phyloP scores from a whole-genome alignment of 225 moss, liverwort and hornwort species.

The Sphagnum contortum region DNA sequence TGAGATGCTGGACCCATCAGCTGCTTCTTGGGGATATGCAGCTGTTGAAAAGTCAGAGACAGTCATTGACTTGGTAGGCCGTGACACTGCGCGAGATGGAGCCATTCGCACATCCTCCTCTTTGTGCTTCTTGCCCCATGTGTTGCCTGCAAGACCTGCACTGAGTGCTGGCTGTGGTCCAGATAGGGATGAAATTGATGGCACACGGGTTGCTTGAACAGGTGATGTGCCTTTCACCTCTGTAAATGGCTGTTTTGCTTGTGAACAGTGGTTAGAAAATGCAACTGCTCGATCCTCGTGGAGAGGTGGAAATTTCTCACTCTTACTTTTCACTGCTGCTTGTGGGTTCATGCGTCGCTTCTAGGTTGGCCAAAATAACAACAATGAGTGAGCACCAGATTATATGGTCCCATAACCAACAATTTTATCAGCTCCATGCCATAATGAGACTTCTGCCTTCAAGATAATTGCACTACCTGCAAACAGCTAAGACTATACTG shows the following conservation, averaged over 20 bases:
- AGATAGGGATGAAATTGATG: conserved; percentile 67
- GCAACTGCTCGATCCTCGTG: conserved; percentile 88
- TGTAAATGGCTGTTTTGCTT: conserved; percentile 56
- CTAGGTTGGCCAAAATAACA: conserved; percentile 17
- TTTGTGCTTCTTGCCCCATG: conserved; percentile 60
- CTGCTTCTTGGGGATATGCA: conserved; percentile 28
- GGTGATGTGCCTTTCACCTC: conserved; percentile 89
- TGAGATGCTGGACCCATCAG: conserved; percentile 54
- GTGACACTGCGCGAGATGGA: conserved; percentile 47
- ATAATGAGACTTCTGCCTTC: too few relatives aligned
- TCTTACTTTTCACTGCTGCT: conserved; percentile 84
- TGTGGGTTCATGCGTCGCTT: conserved; percentile 65
- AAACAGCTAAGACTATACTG: too few relatives aligned
- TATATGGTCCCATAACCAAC: too few relatives aligned
- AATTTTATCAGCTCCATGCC: too few relatives aligned
- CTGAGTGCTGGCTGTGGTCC: conserved; percentile 86
- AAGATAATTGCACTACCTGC: too few relatives aligned
- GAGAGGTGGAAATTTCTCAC: conserved; percentile 91
- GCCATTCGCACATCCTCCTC: conserved; percentile 84
- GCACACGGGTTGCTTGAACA: conserved; percentile 41
- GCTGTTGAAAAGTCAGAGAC: conserved; percentile 51
- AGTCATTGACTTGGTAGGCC: conserved; percentile 69
- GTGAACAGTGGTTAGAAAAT: conserved; percentile 73
- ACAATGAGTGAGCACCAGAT: too few relatives aligned
- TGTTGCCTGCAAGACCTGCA: conserved; percentile 23